Conservation (phyloP, 768 basidiomycete species). For the Suillus paluster region DNA sequence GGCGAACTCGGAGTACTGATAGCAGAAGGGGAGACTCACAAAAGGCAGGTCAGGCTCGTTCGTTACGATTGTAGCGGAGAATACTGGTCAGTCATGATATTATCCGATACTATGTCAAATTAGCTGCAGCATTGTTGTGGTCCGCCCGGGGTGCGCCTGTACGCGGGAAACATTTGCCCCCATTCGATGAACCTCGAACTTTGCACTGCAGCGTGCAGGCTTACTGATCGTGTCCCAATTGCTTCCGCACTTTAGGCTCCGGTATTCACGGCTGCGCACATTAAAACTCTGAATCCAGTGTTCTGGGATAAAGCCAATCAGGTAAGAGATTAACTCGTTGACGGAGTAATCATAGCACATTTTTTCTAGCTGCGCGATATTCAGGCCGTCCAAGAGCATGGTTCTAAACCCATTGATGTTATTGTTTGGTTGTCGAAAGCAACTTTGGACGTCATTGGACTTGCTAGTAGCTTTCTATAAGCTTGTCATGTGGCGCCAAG, state of each 20-base stretch:
- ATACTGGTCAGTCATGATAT: constrained; percentile 47
- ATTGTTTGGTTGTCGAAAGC: constrained; percentile 66
- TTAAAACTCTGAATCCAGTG: constrained; percentile 56
- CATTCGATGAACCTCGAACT: background rate
- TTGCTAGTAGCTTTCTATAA: constrained; percentile 51
- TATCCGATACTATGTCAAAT: background rate
- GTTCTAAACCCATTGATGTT: constrained; percentile 50
- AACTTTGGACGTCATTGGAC: constrained; percentile 70
- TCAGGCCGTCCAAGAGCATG: constrained; percentile 21
- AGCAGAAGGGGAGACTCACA: constrained; percentile 60
- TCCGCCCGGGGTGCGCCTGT: background rate
- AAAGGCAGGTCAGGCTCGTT: constrained; percentile 47
- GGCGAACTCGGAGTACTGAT: constrained; percentile 55
- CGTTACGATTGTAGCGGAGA: constrained; percentile 42
- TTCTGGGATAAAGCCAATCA: constrained; percentile 62
- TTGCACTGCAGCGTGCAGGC: too few species aligned
- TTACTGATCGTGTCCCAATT: background rate
- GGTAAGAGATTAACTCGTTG: constrained; percentile 34
- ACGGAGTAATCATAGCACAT: background rate
- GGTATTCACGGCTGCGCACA: constrained; percentile 54
- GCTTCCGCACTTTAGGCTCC: constrained; percentile 40
- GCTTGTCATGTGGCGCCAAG: constrained; percentile 1
- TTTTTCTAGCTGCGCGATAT: constrained; percentile 49
- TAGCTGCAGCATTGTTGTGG: background rate
- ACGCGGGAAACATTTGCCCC: background rate